Base-by-base conservation (phyloP, 2,329 filamentous ascomycete genomes). In the Daldinia sp. region DNA sequence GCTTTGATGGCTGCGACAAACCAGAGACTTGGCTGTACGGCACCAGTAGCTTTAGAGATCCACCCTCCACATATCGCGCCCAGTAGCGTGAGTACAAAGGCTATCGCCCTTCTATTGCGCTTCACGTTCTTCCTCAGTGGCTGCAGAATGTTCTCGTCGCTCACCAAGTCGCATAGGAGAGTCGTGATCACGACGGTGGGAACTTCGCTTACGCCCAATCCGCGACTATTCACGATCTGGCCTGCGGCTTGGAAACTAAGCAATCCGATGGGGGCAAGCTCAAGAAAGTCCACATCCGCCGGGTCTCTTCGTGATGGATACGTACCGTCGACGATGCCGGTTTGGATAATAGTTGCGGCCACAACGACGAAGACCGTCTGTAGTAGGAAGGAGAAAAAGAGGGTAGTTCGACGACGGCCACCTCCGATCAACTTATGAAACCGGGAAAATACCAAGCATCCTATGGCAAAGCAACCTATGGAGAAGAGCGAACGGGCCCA, bases 141-240 rank as follows among this genome's bases (percentile, higher is more conserved):
- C 2, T 76, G 79, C n/a, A 85, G 75, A 9, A 86, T 74, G 50
- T 78, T 71, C 9, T 80, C 80, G 69, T 86, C 84, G 45, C 81
- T 82, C 64, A 84, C 78, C 34, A 86, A 64, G 64, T 86, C 84
- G 70, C 81, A 84, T 63, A 85, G 83, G 5, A 84, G 74, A 51
- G 79, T 83, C 2, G 84, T 86, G 61, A 86, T 72, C 13, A 86
- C 84, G 54, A 82, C 84, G 1, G 84, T 84, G 1, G 84, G 84
- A 55, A 86, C 78, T 71, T 86, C 84, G 66, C 81, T 80, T 65
- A 82, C 82, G 4, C 83, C 83, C 25, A 87, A 74, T 3, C 81
- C 73, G 35, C 84, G 77, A 23, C 79, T 82, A 35, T 79, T 81
- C 25, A 84, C 83, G 65, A 86, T 85, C 73, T 86, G 83, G 43